Evolutionary conservation across 345 rosid species (phyloP).

Genomic region (Geranium rotundifolium): DNA sequence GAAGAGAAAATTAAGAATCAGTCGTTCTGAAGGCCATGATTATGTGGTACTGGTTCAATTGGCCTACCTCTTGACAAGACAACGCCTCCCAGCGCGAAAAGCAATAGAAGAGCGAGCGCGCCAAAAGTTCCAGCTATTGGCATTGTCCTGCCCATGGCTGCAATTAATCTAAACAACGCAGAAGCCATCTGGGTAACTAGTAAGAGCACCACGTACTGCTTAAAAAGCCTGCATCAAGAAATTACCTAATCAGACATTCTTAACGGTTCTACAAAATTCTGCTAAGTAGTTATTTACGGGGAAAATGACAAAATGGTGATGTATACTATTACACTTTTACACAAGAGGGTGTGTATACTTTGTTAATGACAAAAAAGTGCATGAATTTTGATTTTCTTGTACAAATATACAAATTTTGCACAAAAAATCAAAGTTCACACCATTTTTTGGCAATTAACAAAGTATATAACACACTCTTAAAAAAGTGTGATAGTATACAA

Average conservation of each 20-base stretch:
- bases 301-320: no score
- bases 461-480: no score
- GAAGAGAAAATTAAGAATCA: neutral
- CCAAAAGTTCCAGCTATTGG: conserved; percentile 53
- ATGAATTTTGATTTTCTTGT: neutral
- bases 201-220: conserved; percentile 49
- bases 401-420: neutral
- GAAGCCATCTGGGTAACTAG: conserved; percentile 54
- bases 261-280: no score
- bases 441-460: no score
- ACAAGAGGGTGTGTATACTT: no score
- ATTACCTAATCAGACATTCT: no score
- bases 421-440: no score
- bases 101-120: conserved; percentile 34
- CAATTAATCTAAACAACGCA: conserved; percentile 48
- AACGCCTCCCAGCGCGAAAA: conserved; percentile 50
- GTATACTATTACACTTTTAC: no score
- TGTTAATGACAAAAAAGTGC: neutral
- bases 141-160: conserved; percentile 53
- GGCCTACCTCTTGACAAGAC: conserved; percentile 43
- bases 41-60: neutral
- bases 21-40: no score
- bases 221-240: conserved; percentile 41
- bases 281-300: no score
- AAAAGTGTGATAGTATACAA: neutral